Percentiles rank a stretch among this genome's conserved stretches.
Evolutionary conservation across 208 protist species (phyloP).

Genomic region (Naegleria lovaniensis): DNA sequence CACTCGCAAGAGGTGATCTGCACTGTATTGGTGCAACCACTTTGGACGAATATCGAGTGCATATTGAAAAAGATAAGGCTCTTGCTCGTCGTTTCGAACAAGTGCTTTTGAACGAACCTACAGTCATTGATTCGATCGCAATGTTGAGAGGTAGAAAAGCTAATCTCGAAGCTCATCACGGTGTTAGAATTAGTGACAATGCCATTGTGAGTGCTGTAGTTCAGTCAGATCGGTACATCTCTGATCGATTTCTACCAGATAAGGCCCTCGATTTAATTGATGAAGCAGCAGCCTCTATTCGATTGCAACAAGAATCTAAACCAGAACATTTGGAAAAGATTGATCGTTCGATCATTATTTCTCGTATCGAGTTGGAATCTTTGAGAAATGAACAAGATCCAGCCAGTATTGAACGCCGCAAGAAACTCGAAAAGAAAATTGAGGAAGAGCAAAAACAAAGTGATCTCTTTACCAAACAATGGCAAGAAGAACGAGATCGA

Average conservation of each 20-base stretch:
- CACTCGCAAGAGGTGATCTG: conserved; percentile 67
- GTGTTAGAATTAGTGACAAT: conserved; percentile 66
- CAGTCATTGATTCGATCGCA: conserved; percentile 69
- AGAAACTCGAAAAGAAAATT: conserved; percentile 14
- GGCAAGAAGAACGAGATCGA: background rate
- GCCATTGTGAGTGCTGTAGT: conserved; percentile 33
- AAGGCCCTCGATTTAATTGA: conserved; percentile 98
- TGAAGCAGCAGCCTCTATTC: conserved; percentile 82
- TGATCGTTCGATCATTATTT: conserved; percentile 63
- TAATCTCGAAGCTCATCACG: conserved; percentile 63
- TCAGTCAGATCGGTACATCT: conserved; percentile 84
- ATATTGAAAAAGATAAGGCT: conserved; percentile 75
- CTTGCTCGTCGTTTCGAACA: conserved; percentile 79
- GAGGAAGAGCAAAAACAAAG: background rate
- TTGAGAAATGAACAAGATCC: conserved; percentile 43
- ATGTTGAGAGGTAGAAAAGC: conserved; percentile 73
- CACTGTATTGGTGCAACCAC: conserved; percentile 77
- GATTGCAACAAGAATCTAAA: conserved; percentile 88
- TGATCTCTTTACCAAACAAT: background rate
- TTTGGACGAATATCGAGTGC: conserved; percentile 68
- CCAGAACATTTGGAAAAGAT: conserved; percentile 88
- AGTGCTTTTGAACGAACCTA: conserved; percentile 64
- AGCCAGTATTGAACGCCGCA: background rate
- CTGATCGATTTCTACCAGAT: conserved; percentile 91
- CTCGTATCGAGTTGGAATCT: conserved; percentile 51